These are phyloP conservation scores for Thalia dealbata DNA, from an alignment of 176 grass and related monocot genomes.

Conservation along the genomic window DNA sequence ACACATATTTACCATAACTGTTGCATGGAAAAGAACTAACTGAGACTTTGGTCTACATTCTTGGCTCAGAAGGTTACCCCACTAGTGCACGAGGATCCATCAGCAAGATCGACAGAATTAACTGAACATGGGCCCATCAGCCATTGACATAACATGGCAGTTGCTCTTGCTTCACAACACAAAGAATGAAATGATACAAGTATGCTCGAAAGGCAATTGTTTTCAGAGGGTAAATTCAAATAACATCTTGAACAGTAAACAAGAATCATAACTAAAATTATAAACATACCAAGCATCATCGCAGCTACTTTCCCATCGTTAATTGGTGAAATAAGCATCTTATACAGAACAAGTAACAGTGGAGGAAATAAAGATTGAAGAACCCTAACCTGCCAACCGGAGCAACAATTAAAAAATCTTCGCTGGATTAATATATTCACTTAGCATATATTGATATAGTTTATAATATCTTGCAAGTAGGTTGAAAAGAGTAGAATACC, in stretches of 20 bases:
- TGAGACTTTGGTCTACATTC: too few relatives aligned
- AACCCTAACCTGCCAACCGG: conserved; percentile 49
- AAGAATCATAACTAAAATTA: conserved; percentile 1
- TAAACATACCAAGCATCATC: conserved; percentile 58
- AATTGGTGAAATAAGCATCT: conserved; percentile 67
- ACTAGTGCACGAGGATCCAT: conserved; percentile 56
- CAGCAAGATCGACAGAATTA: conserved; percentile 50
- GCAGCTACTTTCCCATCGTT: conserved; percentile 56
- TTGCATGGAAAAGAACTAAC: neutral
- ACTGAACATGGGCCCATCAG: conserved; percentile 75
- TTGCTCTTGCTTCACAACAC: conserved; percentile 66
- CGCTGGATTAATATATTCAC: neutral
- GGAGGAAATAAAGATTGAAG: conserved; percentile 59
- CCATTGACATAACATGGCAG: conserved; percentile 80
- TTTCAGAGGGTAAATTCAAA: conserved; percentile 1
- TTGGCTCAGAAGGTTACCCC: conserved; percentile 36
- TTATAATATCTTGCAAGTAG: too few relatives aligned
- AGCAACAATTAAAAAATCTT: conserved; percentile 14
- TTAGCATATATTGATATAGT: too few relatives aligned
- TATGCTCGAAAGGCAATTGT: neutral
- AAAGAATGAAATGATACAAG: neutral
- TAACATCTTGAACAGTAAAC: neutral
- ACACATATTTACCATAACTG: neutral
- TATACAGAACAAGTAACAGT: conserved; percentile 66
- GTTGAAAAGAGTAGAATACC: too few relatives aligned